phyloP scores from a whole-genome alignment of 176 grass and related monocot species.

The Carex pumila region DNA sequence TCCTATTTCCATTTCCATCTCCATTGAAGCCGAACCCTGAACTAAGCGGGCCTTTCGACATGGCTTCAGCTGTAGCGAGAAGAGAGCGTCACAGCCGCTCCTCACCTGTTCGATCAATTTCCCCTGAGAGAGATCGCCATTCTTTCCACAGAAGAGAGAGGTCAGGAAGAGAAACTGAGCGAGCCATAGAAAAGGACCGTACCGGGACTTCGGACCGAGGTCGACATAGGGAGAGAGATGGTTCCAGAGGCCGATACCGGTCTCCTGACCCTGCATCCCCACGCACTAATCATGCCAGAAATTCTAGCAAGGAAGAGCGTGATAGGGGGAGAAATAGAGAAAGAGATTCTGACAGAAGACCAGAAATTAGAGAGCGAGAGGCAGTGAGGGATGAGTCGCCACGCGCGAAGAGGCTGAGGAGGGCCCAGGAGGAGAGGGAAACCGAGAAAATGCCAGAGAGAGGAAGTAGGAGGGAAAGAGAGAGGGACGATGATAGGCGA shows the following conservation, averaged over 20 bases:
- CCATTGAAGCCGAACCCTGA: too few species aligned
- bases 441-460: conserved; percentile 9
- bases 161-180: conserved; percentile 32
- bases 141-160: conserved; percentile 51
- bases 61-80: conserved; percentile 59
- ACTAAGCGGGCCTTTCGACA: conserved; percentile 1
- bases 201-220: background rate
- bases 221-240: conserved; percentile 1
- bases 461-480: conserved; percentile 19
- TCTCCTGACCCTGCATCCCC: background rate
- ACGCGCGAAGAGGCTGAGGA: conserved; percentile 38
- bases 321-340: conserved; percentile 17
- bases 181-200: conserved; percentile 19
- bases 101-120: conserved; percentile 33
- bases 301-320: background rate
- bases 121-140: conserved; percentile 38
- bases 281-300: background rate
- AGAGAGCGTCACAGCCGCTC: conserved; percentile 32
- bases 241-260: background rate
- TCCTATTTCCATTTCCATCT: too few species aligned
- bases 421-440: conserved; percentile 36
- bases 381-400: conserved; percentile 36
- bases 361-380: conserved; percentile 12
- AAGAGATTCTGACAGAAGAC: conserved; percentile 14
- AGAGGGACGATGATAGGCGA: conserved; percentile 22